These are phyloP conservation scores for Gillenia trifoliata DNA, from an alignment of 306 rosid species.

Conservation along the genomic window DNA sequence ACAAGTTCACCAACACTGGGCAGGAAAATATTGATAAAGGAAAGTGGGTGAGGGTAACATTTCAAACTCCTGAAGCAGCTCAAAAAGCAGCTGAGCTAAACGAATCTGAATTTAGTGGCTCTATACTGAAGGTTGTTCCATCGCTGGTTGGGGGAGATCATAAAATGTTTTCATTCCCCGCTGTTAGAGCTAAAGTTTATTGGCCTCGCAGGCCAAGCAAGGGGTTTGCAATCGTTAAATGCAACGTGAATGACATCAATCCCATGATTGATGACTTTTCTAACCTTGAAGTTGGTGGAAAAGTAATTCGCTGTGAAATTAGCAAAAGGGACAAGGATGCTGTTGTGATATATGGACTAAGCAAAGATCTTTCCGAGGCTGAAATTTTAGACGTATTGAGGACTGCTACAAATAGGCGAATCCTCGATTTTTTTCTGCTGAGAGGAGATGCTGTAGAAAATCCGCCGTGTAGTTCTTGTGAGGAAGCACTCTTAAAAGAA, in stretches of 20 bases:
- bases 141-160: conserved; percentile 57
- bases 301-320: conserved; percentile 45
- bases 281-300: conserved; percentile 58
- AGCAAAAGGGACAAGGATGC: conserved; percentile 39
- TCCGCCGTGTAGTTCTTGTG: conserved; percentile 57
- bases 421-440: conserved; percentile 61
- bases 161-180: conserved; percentile 57
- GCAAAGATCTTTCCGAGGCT: conserved; percentile 55
- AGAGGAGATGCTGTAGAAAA: conserved; percentile 65
- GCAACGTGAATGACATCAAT: conserved; percentile 39
- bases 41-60: conserved; percentile 63
- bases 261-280: conserved; percentile 53
- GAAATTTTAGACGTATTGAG: conserved; percentile 58
- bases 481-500: conserved; percentile 68
- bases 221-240: conserved; percentile 65
- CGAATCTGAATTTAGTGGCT: conserved; percentile 47
- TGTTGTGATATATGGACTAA: conserved; percentile 46
- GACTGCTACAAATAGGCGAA: conserved; percentile 57
- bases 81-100: conserved; percentile 52
- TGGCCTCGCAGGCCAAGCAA: conserved; percentile 83
- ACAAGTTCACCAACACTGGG: conserved; percentile 41
- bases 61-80: conserved; percentile 75
- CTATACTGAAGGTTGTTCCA: conserved; percentile 55
- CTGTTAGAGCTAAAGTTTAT: conserved; percentile 68
- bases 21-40: conserved; percentile 50